phyloP scores from a whole-genome alignment of 495 filamentous ascomycete species.

The Talaromyces thailandensis region DNA sequence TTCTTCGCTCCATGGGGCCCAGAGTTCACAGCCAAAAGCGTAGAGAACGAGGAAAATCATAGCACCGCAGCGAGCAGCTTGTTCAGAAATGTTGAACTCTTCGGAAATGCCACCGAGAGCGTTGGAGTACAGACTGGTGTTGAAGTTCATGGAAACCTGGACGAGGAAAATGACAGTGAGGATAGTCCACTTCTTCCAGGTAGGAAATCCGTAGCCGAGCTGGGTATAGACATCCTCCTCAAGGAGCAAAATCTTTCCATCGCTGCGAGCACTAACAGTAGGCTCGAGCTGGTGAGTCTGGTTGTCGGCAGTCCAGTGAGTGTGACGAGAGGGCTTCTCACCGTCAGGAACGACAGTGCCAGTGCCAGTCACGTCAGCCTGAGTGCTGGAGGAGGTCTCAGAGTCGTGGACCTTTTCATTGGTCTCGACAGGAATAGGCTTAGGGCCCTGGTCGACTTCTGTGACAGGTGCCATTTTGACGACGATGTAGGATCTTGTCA shows the following conservation, averaged over 20 bases:
- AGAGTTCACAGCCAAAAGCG: conserved; percentile 57
- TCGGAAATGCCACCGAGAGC: conserved; percentile 38
- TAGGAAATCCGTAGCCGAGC: conserved; percentile 44
- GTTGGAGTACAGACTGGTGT: conserved; percentile 48
- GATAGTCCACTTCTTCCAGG: conserved; percentile 50
- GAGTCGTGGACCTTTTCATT: conserved; percentile 24
- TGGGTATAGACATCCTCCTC: conserved; percentile 50
- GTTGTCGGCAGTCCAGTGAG: conserved; percentile 6
- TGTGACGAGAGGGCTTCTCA: conserved; percentile 1
- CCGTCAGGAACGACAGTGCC: conserved; percentile 7
- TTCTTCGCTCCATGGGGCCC: conserved; percentile 61
- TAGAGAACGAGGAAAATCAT: conserved; percentile 55
- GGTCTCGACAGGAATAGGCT: conserved; percentile 13
- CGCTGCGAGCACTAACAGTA: conserved; percentile 12
- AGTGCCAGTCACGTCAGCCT: conserved; percentile 13
- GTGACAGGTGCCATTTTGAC: conserved; percentile 9
- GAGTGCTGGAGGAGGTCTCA: conserved; percentile 27
- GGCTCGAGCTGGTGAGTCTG: conserved; percentile 20
- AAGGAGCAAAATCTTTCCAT: conserved; percentile 33
- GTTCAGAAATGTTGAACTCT: conserved; percentile 37
- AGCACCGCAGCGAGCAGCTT: conserved; percentile 44
- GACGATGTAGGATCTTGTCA: background rate
- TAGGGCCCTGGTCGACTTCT: conserved; percentile 5
- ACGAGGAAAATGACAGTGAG: conserved; percentile 51
- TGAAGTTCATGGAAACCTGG: conserved; percentile 51